Base-by-base conservation (phyloP, 768 basidiomycete species). In the Daedaleopsis nitida region DNA sequence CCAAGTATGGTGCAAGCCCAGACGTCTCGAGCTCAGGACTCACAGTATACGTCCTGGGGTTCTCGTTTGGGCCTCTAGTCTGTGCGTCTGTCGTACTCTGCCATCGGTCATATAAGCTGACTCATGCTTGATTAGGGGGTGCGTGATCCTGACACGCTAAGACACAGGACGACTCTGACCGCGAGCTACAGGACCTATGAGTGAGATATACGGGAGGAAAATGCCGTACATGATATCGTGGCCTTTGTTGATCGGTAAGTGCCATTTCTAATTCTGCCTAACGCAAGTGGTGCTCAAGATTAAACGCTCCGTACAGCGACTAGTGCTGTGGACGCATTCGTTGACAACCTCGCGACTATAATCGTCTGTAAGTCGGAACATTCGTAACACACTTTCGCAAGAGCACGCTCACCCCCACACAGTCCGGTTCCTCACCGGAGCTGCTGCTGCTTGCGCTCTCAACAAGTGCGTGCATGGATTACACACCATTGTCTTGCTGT, bases 11-110 rank as follows among this genome's bases (percentile, higher is more conserved):
- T 38, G 63, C 68, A 17, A 62, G 39, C 19, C 52, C 60, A 16
- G 62, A 65, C n/a, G 57, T 63, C 13, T 55, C 65, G 32, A 70
- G 65, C 37, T 45, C 60, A 13, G 69, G 69, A 1, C 57, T 70
- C 1, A 70, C 63, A n/a, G 38, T 70, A 23, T 68, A 70, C 44
- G 63, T 70, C 3, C 51, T 70, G 5, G 69, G 69, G 9, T 68
- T 70, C 38, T 63, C 57, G 21, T 39, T 65, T 16, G 68, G 62
- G 0, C 68, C 68, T 13, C 53, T 65, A 3, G 21, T 69, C 5
- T 69, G 68, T 69, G 37, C 17, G 68, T 60, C 13, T 52, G 21
- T 10, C 32, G 14, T 13, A 17, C 34, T 37, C 10, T 50, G 48
- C 50, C 14, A 24, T 24, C 9, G 19, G 27, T 32, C 27, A 32